Base-by-base conservation (phyloP, 805 yeast species). In the Tetrapisispora namnaoensis region DNA sequence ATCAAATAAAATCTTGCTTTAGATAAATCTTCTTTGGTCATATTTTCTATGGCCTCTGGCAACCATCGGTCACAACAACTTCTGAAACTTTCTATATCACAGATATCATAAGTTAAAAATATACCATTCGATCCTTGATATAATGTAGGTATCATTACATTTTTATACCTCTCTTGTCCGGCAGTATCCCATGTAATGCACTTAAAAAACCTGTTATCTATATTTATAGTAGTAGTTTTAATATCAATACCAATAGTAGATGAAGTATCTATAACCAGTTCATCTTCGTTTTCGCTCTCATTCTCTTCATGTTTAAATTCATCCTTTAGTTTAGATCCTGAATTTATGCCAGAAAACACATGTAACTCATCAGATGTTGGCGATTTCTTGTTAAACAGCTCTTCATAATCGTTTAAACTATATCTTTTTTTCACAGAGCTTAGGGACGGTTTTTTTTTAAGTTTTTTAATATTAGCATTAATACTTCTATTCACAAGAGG, bases 181-280 rank as follows among this genome's bases (percentile, higher is more conserved):
- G 78, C 78, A 14, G 78, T 73, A 53, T 73, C 78, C 77, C 78
- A 74, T 47, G 74, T 55, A 9, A 69, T 70, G 14, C 73, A 67
- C 53, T 73, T 73, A 60, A 72, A 73, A 42, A 62, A 62, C 41
- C 70, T 59, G 22, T 72, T 70, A 53, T 72, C 76, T 16, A 74
- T 69, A 52, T 70, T 72, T 13, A 73, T 68, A 14, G 69, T 52
- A 45, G 71, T 69, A 9, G 72, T 70, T 56, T 73, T 73, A 42
- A 74, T 62, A 53, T 74, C 78, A 6, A 74, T 70, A 14, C 78
- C 78, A 37, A 74, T 68, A 0, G 78, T 73, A 1, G 75, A 63
- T 51, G 66, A 66, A 4, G 72, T 64, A 21, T 63, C 60, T 11
- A 65, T 55, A 22, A 70, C 65, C 18, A 68, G 60, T 22, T 66